Evolutionary conservation across 164 flowering plant species (phyloP).

Genomic region (Umbilicus rupestris): DNA sequence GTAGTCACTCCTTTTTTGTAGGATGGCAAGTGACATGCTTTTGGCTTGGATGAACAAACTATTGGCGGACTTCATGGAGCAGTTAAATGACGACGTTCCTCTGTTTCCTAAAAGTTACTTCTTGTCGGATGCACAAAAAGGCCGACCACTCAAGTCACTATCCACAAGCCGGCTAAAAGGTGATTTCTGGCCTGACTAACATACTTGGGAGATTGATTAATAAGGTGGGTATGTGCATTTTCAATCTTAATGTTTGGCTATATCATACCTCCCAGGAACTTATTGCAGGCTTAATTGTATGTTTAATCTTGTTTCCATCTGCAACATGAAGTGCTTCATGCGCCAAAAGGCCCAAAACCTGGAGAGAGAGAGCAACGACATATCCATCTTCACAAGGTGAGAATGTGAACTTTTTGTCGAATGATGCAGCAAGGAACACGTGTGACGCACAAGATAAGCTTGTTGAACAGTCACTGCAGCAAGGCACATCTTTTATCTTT

Average conservation of each 20-base stretch:
- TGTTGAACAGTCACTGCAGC: too few species aligned
- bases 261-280: background rate
- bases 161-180: slow-evolving; percentile 2
- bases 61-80: background rate
- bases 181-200: background rate
- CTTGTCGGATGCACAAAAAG: background rate
- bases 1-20: background rate
- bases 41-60: background rate
- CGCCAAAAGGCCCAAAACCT: too few species aligned
- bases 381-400: too few species aligned
- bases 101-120: background rate
- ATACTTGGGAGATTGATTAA: background rate
- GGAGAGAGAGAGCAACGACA: too few species aligned
- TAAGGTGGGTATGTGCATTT: background rate
- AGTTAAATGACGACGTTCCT: background rate
- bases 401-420: too few species aligned
- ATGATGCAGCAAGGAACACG: too few species aligned
- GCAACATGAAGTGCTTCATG: too few species aligned
- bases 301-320: too few species aligned
- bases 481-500: too few species aligned
- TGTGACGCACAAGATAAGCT: too few species aligned
- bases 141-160: background rate
- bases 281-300: too few species aligned
- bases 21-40: background rate
- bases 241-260: background rate